These are phyloP conservation scores for Claviceps quebecensis DNA, from an alignment of 2,329 filamentous ascomycete genomes.

Conservation along the genomic window DNA sequence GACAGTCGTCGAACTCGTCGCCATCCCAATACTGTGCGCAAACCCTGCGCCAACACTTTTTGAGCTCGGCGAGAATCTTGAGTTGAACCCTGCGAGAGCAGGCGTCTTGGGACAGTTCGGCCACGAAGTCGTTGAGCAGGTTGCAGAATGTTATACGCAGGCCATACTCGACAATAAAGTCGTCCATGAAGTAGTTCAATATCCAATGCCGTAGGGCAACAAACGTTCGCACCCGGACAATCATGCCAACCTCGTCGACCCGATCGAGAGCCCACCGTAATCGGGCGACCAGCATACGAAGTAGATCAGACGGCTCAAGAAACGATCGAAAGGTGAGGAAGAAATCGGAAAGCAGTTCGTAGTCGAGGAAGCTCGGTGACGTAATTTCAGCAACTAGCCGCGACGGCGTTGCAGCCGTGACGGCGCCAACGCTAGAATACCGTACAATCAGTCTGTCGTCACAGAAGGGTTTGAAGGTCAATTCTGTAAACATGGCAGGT, in stretches of 20 bases:
- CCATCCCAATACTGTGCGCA: slow-evolving; percentile 84
- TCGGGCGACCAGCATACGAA: slow-evolving; percentile 72
- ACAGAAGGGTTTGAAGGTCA: slow-evolving; percentile 64
- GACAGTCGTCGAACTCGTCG: slow-evolving; percentile 47
- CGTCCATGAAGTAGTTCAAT: slow-evolving; percentile 91
- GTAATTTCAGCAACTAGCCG: slow-evolving; percentile 93
- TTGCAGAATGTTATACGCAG: slow-evolving; percentile 69
- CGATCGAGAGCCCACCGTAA: slow-evolving; percentile 75
- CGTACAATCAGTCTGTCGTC: slow-evolving; percentile 73
- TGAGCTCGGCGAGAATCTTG: slow-evolving; percentile 85
- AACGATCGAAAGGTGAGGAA: slow-evolving; percentile 92
- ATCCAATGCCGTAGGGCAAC: slow-evolving; percentile 96
- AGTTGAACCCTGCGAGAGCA: slow-evolving; percentile 40
- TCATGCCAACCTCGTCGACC: slow-evolving; percentile 70
- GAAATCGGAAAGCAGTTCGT: slow-evolving; percentile 93
- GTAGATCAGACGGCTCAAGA: slow-evolving; percentile 59
- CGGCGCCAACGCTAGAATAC: slow-evolving; percentile 59
- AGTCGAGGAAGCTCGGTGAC: slow-evolving; percentile 88
- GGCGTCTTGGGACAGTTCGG: slow-evolving; percentile 35
- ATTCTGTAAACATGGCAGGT: slow-evolving; percentile 66
- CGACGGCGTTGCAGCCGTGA: slow-evolving; percentile 79
- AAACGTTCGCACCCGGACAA: slow-evolving; percentile 92
- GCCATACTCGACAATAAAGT: slow-evolving; percentile 66
- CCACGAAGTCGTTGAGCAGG: slow-evolving; percentile 56
- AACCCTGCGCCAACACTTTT: slow-evolving; percentile 91